phyloP scores from a whole-genome alignment of 768 basidiomycete species.

The Hericium alpestre region DNA sequence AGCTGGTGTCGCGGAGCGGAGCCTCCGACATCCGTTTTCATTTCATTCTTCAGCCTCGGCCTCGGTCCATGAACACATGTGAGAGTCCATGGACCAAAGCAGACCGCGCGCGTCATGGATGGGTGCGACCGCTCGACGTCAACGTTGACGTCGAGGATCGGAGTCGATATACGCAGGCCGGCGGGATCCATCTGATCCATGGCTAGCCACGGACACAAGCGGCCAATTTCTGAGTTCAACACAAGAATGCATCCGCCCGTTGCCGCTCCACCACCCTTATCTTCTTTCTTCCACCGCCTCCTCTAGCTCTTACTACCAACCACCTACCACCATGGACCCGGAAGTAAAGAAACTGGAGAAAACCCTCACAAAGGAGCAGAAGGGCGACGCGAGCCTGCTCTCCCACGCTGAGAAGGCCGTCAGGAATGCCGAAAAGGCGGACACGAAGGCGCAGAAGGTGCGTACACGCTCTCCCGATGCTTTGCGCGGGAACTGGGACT shows the following conservation, averaged over 20 bases:
- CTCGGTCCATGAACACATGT: no score
- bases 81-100: no score
- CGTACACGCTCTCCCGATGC: conserved; percentile 3
- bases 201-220: no score
- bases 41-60: no score
- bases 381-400: conserved; percentile 27
- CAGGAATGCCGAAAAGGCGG: conserved; percentile 43
- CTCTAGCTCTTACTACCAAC: neutral
- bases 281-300: neutral
- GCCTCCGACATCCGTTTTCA: no score
- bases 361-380: conserved; percentile 37
- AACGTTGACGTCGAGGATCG: no score
- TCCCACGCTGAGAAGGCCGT: conserved; percentile 27
- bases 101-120: no score
- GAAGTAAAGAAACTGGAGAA: conserved; percentile 34
- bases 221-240: neutral
- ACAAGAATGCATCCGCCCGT: neutral
- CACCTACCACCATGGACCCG: conserved; percentile 4
- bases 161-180: no score
- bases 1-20: no score
- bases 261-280: neutral
- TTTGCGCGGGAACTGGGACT: neutral
- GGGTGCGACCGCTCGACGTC: no score
- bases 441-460: conserved; percentile 42
- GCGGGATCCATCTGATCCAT: no score